Evolutionary conservation across 2,329 filamentous ascomycete genomes (phyloP), one percentile per base, ranked within the genome.

Genomic region (Aspergillus pseudotamarii): DNA sequence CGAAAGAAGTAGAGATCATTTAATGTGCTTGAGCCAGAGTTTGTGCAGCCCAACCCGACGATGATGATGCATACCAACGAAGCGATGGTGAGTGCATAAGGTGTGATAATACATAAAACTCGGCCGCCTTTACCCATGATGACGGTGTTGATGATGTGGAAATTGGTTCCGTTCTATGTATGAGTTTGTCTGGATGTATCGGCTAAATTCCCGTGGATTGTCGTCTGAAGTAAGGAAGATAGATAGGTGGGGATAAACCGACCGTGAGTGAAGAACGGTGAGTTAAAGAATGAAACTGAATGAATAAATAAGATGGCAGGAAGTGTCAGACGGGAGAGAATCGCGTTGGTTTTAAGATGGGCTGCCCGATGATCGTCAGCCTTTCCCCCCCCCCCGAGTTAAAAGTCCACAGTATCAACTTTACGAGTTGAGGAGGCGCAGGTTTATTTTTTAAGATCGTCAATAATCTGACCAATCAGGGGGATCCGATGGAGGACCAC

Each of bases 91-190:
- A 97, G 86, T 68, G 87, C 83, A 80, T 97, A 93, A 64, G 94
- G 94, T 82, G 93, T 83, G 80, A 91, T 87, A 80, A 98, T 95
- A 81, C 93, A 97, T 77, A 91, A 83, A 72, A 94, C 88, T 75
- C 94, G 88, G 70, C 92, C 94, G 74, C 86, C 84, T 81, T 90
- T 89, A 66, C 88, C 88, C 89, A 91, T 91, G 71, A 41, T 74
- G 70, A 59, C 61, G 45, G 36, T 58, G 57, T 14, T 58, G 38
- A 14, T 51, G 48, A 12, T 30, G 43, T 23, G 6, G 12, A 6
- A 21, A 23, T 8, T 5, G 11, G 26, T 26, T 26, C 5, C 26
- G 26, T 26, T 23, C 21, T 48, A 28, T 26, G 8, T 48, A 11
- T 46, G n/a, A 14, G 16, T 36, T 14, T 36, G 14, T 16, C 14